These are phyloP conservation scores for Echites panduratus DNA, from an alignment of 257 asterid genomes.

Conservation along the genomic window DNA sequence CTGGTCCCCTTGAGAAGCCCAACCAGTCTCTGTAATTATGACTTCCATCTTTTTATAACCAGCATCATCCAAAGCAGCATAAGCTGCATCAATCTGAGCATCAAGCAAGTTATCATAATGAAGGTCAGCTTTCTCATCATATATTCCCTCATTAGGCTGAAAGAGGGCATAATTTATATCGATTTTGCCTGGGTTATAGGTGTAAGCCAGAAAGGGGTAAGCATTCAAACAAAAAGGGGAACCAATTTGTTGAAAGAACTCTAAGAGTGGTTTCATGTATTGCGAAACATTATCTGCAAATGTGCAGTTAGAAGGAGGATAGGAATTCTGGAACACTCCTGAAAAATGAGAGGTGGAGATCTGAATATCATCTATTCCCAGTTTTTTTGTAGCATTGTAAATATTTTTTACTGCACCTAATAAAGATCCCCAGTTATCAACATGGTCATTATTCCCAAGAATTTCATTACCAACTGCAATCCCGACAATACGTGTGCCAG, in stretches of 20 bases:
- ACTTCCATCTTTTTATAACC: conserved; percentile 80
- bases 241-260: conserved; percentile 56
- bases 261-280: conserved; percentile 85
- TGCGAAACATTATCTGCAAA: conserved; percentile 60
- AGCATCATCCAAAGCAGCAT: conserved; percentile 77
- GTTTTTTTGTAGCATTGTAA: conserved; percentile 60
- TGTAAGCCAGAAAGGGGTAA: conserved; percentile 87
- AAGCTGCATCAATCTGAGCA: conserved; percentile 96
- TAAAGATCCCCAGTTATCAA: conserved; percentile 45
- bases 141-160: conserved; percentile 55
- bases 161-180: conserved; percentile 90
- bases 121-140: conserved; percentile 55
- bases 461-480: conserved; percentile 87
- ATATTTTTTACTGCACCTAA: conserved; percentile 70
- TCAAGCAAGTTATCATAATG: conserved; percentile 92
- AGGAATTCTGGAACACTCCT: conserved; percentile 65
- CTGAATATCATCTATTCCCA: conserved; percentile 56
- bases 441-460: conserved; percentile 47
- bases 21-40: conserved; percentile 90
- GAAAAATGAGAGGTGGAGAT: conserved; percentile 79
- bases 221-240: conserved; percentile 94
- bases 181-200: conserved; percentile 49
- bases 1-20: conserved; percentile 94
- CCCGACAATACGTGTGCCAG: conserved; percentile 78
- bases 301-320: conserved; percentile 85